These are phyloP conservation scores for Teratosphaeria nubilosa DNA, from an alignment of 2,329 filamentous ascomycete genomes.

Conservation along the genomic window DNA sequence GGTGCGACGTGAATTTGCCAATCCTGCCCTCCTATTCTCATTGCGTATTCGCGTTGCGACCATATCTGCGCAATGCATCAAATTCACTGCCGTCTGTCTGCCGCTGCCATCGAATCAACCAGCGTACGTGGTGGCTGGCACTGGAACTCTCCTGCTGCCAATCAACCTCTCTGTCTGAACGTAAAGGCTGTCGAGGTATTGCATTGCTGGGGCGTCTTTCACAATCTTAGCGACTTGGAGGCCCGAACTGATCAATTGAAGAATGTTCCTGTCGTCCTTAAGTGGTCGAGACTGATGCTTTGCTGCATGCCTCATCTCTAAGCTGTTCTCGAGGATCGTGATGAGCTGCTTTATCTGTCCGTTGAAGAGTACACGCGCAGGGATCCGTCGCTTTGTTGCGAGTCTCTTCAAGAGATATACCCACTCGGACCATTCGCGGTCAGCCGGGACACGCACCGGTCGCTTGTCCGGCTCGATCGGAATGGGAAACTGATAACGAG, in stretches of 20 bases:
- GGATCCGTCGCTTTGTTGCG: constrained; percentile 76
- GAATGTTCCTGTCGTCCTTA: constrained; percentile 80
- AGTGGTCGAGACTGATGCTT: constrained; percentile 74
- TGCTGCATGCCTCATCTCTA: constrained; percentile 78
- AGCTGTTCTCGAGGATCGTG: constrained; percentile 75
- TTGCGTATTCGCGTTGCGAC: background rate
- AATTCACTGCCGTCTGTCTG: background rate
- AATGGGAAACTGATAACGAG: constrained; percentile 84
- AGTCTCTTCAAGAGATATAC: constrained; percentile 77
- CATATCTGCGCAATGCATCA: background rate
- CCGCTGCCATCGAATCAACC: background rate
- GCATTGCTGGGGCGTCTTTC: constrained; percentile 75
- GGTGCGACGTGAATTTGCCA: background rate
- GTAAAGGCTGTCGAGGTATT: constrained; percentile 71
- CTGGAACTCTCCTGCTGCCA: constrained; percentile 32
- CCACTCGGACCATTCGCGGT: constrained; percentile 87
- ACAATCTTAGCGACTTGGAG: constrained; percentile 81
- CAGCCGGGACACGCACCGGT: constrained; percentile 61
- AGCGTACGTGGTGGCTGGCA: background rate
- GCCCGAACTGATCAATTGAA: constrained; percentile 78
- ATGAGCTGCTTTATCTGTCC: constrained; percentile 88
- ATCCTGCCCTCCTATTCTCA: background rate
- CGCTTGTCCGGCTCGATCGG: constrained; percentile 74
- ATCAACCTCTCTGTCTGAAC: constrained; percentile 71
- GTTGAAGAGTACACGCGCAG: constrained; percentile 70